A percentile compares a stretch with the other conserved stretches of the same genome.
Evolutionary conservation across 441 rosid species (phyloP).

Genomic region (Metrosideros polymorpha): DNA sequence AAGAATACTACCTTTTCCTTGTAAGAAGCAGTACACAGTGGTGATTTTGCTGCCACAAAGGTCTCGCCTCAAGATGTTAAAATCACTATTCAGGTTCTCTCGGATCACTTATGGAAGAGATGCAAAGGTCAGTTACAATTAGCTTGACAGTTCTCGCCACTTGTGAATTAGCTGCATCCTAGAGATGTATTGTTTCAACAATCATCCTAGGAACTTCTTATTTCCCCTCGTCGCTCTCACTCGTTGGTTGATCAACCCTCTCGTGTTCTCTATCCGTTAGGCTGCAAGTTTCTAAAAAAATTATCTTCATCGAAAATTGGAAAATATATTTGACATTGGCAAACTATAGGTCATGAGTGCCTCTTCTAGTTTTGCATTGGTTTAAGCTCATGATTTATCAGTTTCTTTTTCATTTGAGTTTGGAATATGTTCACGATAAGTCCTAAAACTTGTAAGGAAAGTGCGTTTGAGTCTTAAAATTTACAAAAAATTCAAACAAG

Average conservation of each 20-base stretch:
- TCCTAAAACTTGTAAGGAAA: too few relatives aligned
- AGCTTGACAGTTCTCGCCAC: not conserved
- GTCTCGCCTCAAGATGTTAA: conserved; percentile 39
- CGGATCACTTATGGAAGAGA: conserved; percentile 21
- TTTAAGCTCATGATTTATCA: not conserved
- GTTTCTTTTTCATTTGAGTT: not conserved
- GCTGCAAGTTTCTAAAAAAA: not conserved
- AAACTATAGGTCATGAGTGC: not conserved
- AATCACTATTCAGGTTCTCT: conserved; percentile 30
- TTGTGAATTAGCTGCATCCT: not conserved
- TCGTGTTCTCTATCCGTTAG: not conserved
- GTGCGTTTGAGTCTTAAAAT: too few relatives aligned
- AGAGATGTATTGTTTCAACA: not conserved
- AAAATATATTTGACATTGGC: not conserved
- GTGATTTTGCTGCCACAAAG: conserved; percentile 79
- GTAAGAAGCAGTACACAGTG: conserved; percentile 71
- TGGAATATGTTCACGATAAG: too few relatives aligned
- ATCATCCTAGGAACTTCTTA: not conserved
- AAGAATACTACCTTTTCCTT: conserved; percentile 67
- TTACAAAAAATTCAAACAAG: too few relatives aligned
- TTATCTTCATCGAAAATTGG: not conserved
- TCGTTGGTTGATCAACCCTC: not conserved
- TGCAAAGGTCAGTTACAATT: conserved; percentile 50
- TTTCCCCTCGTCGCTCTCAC: not conserved
- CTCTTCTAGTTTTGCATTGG: not conserved